A percentile compares a stretch with the other conserved stretches of the same genome.
Conservation (phyloP, 208 protist genomes). For the Leishmania tarentolae region DNA sequence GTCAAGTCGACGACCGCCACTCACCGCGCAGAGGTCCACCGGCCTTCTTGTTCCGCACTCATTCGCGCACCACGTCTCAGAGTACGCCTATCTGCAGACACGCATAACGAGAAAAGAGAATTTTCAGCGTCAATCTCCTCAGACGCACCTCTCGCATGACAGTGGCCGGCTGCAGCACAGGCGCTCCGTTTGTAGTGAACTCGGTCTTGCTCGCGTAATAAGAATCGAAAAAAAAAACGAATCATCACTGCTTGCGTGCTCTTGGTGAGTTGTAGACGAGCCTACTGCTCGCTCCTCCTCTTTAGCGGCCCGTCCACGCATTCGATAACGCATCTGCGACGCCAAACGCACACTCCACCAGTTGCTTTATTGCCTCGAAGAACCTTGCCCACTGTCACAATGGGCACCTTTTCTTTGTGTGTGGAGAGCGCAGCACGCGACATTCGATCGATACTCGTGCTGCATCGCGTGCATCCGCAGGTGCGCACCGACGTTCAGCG, state of each 20-base stretch:
- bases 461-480: slow-evolving; percentile 87
- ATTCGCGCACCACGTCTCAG: neutral
- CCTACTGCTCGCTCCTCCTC: neutral
- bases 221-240: no score
- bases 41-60: neutral
- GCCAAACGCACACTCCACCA: neutral
- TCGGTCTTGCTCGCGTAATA: neutral
- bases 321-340: neutral
- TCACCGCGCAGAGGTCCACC: neutral
- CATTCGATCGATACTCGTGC: slow-evolving; percentile 64
- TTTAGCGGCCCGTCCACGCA: neutral
- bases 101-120: neutral
- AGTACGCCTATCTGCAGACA: neutral
- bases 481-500: slow-evolving; percentile 74
- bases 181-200: neutral
- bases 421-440: slow-evolving; percentile 73
- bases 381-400: neutral
- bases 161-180: neutral
- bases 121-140: neutral
- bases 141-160: neutral
- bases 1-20: neutral
- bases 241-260: neutral
- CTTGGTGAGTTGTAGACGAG: neutral
- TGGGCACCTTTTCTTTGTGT: slow-evolving; percentile 70
- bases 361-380: neutral